Conservation (phyloP, 305 asterid genomes). For the Solanum chacoense region DNA sequence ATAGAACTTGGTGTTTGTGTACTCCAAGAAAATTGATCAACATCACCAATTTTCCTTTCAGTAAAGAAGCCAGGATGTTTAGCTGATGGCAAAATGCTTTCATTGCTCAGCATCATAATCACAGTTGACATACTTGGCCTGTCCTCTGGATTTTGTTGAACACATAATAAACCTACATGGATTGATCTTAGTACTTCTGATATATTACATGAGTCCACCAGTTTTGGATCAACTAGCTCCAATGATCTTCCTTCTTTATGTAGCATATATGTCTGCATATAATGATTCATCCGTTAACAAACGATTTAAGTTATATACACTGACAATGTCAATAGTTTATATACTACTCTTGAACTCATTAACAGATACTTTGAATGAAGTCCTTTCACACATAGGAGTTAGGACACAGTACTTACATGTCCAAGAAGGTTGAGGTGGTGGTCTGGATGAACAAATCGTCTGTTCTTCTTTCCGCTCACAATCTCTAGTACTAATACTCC, state of each 20-base stretch:
- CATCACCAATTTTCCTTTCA: slow-evolving; percentile 5
- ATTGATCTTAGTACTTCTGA: slow-evolving; percentile 19
- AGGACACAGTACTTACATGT: slow-evolving; percentile 9
- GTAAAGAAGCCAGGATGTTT: slow-evolving; percentile 39
- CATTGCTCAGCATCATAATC: slow-evolving; percentile 34
- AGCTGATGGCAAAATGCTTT: slow-evolving; percentile 25
- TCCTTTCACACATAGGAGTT: neutral
- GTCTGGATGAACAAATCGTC: slow-evolving; percentile 12
- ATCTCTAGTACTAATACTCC: slow-evolving; percentile 25
- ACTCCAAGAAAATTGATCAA: slow-evolving; percentile 8
- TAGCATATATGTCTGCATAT: slow-evolving; percentile 19
- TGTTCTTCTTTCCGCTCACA: slow-evolving; percentile 14
- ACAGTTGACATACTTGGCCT: slow-evolving; percentile 45
- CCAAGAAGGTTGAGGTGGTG: slow-evolving; percentile 20
- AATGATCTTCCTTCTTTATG: slow-evolving; percentile 17
- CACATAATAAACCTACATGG: slow-evolving; percentile 36
- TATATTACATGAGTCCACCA: neutral
- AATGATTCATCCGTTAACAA: neutral
- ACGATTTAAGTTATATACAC: neutral
- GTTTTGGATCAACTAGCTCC: slow-evolving; percentile 18
- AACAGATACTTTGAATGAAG: neutral
- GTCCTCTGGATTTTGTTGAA: slow-evolving; percentile 31
- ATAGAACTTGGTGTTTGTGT: slow-evolving; percentile 12
- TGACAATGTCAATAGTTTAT: neutral
- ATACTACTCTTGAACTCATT: neutral